Evolutionary conservation across 306 rosid species (phyloP).

Genomic region (Myrica gale): DNA sequence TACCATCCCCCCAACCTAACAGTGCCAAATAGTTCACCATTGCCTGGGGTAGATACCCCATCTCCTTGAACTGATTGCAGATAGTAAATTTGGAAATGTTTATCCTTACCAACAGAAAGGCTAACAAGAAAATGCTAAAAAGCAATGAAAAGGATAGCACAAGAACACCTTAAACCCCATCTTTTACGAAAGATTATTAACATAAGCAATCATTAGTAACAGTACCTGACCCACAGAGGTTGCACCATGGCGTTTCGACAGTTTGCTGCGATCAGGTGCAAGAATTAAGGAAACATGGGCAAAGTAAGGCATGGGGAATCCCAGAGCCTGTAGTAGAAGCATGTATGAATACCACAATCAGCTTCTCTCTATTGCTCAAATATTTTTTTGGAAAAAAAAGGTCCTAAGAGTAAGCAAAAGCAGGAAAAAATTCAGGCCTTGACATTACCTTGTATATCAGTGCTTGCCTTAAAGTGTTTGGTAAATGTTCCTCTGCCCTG

Average conservation of each 20-base stretch:
- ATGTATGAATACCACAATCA: slow-evolving; percentile 27
- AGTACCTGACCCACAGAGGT: slow-evolving; percentile 93
- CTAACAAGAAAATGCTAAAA: neutral
- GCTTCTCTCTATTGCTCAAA: slow-evolving; percentile 11
- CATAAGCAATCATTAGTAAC: slow-evolving; percentile 9
- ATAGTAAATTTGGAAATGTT: slow-evolving; percentile 23
- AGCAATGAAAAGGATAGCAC: neutral
- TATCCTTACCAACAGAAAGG: slow-evolving; percentile 13
- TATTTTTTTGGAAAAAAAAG: neutral
- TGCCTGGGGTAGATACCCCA: slow-evolving; percentile 93
- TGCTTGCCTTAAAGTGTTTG: slow-evolving; percentile 83
- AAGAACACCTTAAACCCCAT: slow-evolving; percentile 9
- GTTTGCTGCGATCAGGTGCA: slow-evolving; percentile 94
- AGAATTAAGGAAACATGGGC: slow-evolving; percentile 96
- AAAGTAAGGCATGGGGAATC: slow-evolving; percentile 70
- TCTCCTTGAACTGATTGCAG: slow-evolving; percentile 77
- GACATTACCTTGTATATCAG: slow-evolving; percentile 70
- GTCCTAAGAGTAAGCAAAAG: slow-evolving; percentile 8
- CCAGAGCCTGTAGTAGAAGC: slow-evolving; percentile 59
- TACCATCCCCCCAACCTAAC: slow-evolving; percentile 98
- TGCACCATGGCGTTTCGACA: slow-evolving; percentile 97
- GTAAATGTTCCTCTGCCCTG: slow-evolving; percentile 93
- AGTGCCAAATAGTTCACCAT: slow-evolving; percentile 92
- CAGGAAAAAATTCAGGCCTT: slow-evolving; percentile 11
- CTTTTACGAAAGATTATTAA: neutral